Percentiles rank a stretch among this genome's conserved stretches.
phyloP scores from a whole-genome alignment of 208 protist species.

The Baffinella frigidus region DNA sequence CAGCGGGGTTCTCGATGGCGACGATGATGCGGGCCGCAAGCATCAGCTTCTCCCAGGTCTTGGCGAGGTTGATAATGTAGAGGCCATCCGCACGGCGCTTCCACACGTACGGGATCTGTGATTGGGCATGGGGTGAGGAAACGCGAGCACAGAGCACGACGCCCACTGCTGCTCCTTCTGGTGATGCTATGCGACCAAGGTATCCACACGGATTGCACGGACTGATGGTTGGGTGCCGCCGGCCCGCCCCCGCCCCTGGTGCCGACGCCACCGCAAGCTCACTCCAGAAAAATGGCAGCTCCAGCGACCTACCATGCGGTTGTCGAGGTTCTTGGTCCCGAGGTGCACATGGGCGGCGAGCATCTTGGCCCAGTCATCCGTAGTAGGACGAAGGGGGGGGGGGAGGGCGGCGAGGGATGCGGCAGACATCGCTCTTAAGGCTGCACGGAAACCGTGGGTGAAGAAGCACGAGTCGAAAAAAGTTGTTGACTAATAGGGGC shows the following conservation, averaged over 20 bases:
- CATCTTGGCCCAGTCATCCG: conserved; percentile 93
- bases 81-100: conserved; percentile 80
- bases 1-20: conserved; percentile 95
- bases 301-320: conserved; percentile 83
- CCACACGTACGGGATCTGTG: conserved; percentile 84
- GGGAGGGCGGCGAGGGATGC: conserved; percentile 1
- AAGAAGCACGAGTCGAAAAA: no score
- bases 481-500: no score
- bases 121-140: no score
- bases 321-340: conserved; percentile 89
- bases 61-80: conserved; percentile 96
- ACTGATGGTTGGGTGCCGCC: no score
- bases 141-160: no score
- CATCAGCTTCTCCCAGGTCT: conserved; percentile 98
- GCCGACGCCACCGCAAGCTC: no score
- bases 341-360: conserved; percentile 93
- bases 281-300: background rate
- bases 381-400: conserved; percentile 67
- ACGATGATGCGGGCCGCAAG: conserved; percentile 96
- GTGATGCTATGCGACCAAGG: no score
- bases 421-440: background rate
- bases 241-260: no score
- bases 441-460: no score
- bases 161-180: no score
- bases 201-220: no score